A percentile compares a stretch with the other conserved stretches of the same genome.
These are phyloP conservation scores for Acanthamoeba lenticulata DNA, from an alignment of 208 protist genomes.

Conservation along the genomic window DNA sequence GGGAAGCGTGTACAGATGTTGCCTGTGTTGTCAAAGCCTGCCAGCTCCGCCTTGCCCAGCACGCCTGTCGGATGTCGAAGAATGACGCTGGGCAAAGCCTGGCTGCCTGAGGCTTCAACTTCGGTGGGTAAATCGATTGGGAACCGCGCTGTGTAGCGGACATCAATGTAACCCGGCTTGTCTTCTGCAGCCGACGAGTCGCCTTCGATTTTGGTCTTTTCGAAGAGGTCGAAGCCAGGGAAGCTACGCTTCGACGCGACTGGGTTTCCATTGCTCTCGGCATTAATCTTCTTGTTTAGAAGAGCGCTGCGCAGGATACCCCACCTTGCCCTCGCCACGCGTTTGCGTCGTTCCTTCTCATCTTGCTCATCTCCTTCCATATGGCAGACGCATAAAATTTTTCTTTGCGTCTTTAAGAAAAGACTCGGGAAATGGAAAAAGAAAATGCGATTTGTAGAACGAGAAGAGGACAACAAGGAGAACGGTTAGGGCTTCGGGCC, in stretches of 20 bases:
- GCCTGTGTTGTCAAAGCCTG: constrained; percentile 38
- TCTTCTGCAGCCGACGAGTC: neutral
- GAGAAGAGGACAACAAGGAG: neutral
- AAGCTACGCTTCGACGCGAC: neutral
- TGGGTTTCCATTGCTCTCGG: neutral
- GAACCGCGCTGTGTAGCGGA: constrained; percentile 2
- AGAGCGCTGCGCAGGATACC: neutral
- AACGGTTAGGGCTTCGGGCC: neutral
- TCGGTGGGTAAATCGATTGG: neutral
- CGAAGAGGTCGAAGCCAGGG: neutral
- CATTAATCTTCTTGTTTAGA: neutral
- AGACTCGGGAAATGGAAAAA: neutral
- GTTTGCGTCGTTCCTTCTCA: neutral
- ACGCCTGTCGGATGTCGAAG: neutral
- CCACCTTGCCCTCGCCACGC: neutral
- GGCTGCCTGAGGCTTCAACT: neutral
- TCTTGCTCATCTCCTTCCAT: neutral
- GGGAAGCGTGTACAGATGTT: constrained; percentile 15
- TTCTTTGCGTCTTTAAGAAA: neutral
- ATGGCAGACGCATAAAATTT: neutral
- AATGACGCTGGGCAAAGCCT: neutral
- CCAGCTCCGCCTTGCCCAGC: neutral
- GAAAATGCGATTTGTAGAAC: neutral
- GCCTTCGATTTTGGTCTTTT: neutral
- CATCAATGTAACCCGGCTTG: neutral